Base-by-base conservation (phyloP, 768 basidiomycete genomes). In the Lactifluus subvellereus region DNA sequence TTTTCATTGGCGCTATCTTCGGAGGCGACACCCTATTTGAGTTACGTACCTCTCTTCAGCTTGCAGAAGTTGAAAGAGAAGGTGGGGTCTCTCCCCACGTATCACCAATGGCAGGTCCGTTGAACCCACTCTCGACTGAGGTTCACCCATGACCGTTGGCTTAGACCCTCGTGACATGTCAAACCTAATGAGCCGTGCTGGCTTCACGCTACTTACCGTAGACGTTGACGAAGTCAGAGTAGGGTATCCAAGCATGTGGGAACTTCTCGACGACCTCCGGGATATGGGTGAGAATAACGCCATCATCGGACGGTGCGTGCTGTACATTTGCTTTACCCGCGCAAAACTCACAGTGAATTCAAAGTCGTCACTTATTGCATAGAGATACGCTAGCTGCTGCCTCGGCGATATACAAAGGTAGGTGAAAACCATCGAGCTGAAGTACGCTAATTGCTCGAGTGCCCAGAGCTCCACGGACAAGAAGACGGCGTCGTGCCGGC, bases 281-380 rank as follows among this genome's bases (percentile, higher is more conserved):
- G 86, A 92, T 71, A 99, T 99, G 97, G 97, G 97, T 20, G 97
- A 99, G 72, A 85, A 84, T 54, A 98, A 97, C 71, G 93, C 94
- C 11, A 82, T 98, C 49, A 76, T 95, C 37, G 92, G 90, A 69
- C 79, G 93, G 87, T 91, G 64, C 50, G 79, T 70, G 9, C 32
- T 6, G n/a, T 47, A 5, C 14, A 55, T 49, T 20, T 13, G 40
- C 56, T n/a, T 43, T 4, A 32, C 27, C 16, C 45, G 16, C 50
- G 30, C 47, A 47, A 43, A 30, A 16, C 57, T 59, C 42, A 40
- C 48, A 8, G 30, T 38, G 30, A 27, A 59, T 59, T 43, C 57
- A 22, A 67, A 90, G 91, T 64, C 82, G 88, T 37, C 80, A 83
- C 64, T 80, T 79, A 57, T 77, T 92, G 42, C 86, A 85, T 66